phyloP scores from a whole-genome alignment of 805 yeast species.

The Candida alai region DNA sequence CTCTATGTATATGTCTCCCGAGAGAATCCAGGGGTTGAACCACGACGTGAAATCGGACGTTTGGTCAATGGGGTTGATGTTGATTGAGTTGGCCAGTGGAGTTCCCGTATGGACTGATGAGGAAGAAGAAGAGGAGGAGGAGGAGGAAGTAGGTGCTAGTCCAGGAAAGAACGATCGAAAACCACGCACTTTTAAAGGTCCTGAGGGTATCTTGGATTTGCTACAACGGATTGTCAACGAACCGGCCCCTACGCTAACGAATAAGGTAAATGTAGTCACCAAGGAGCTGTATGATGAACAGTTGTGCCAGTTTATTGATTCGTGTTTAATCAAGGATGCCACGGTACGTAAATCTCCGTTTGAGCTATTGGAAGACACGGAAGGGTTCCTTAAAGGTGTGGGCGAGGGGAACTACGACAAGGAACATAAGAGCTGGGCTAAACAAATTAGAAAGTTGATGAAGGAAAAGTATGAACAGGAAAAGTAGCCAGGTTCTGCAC shows the following conservation, averaged over 20 bases:
- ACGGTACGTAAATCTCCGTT: constrained; percentile 65
- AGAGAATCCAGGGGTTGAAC: constrained; percentile 89
- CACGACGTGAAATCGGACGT: constrained; percentile 95
- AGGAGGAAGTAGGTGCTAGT: neutral
- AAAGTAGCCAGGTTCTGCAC: too few species aligned
- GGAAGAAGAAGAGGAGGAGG: constrained; percentile 17
- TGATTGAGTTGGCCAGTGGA: constrained; percentile 86
- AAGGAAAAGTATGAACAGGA: constrained; percentile 20
- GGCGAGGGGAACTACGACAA: constrained; percentile 30
- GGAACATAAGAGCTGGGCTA: constrained; percentile 40
- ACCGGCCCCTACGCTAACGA: constrained; percentile 67
- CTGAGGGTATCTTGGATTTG: constrained; percentile 86
- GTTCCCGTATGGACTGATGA: constrained; percentile 70
- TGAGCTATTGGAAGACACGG: constrained; percentile 48
- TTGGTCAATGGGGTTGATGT: constrained; percentile 92
- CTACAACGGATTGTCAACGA: constrained; percentile 93
- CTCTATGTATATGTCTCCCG: constrained; percentile 95
- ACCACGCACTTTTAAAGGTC: constrained; percentile 39
- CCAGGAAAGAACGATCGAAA: neutral
- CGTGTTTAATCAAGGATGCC: constrained; percentile 72
- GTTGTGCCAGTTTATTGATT: constrained; percentile 65
- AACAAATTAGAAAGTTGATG: constrained; percentile 29
- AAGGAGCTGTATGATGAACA: constrained; percentile 34
- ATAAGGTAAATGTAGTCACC: constrained; percentile 28
- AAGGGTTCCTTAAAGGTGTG: constrained; percentile 29